A percentile compares a stretch with the other conserved stretches of the same genome.
Conservation (phyloP, 768 basidiomycete genomes). For the Lanmaoa pseudosensibilis region DNA sequence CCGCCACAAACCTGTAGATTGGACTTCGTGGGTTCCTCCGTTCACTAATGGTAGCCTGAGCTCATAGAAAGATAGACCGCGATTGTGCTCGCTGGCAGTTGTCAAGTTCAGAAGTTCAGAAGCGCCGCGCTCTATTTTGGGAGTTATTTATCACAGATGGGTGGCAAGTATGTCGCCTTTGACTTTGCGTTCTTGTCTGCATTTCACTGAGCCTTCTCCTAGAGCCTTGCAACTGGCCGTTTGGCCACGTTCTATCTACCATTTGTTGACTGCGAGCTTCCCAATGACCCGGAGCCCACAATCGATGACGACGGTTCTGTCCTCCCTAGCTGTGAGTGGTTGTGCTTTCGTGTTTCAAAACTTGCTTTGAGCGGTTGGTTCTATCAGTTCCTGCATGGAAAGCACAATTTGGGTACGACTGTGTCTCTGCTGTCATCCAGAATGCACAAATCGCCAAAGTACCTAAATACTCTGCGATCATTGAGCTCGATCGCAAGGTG, state of each 20-base stretch:
- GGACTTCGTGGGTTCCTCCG: slow-evolving; percentile 56
- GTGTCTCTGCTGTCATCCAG: slow-evolving; percentile 66
- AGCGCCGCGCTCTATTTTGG: slow-evolving; percentile 71
- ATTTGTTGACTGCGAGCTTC: slow-evolving; percentile 71
- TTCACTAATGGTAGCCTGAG: background rate
- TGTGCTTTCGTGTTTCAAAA: background rate
- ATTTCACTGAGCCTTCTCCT: background rate
- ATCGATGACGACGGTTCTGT: slow-evolving; percentile 58
- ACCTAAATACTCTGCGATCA: slow-evolving; percentile 59
- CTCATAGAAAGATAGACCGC: slow-evolving; percentile 51
- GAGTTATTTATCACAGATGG: slow-evolving; percentile 73
- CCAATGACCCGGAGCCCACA: slow-evolving; percentile 57
- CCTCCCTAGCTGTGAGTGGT: slow-evolving; percentile 57
- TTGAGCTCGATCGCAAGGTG: slow-evolving; percentile 64
- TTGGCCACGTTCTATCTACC: slow-evolving; percentile 67
- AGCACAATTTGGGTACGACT: slow-evolving; percentile 64
- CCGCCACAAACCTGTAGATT: slow-evolving; percentile 41
- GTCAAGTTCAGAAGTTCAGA: slow-evolving; percentile 61
- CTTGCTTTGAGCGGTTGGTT: background rate
- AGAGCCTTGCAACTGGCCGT: slow-evolving; percentile 72
- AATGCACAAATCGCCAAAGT: slow-evolving; percentile 64
- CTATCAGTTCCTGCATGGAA: slow-evolving; percentile 65
- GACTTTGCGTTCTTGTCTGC: background rate
- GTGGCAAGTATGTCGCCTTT: slow-evolving; percentile 57
- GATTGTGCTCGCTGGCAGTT: slow-evolving; percentile 73